Evolutionary conservation across 2,329 filamentous ascomycete genomes (phyloP), one percentile per base, ranked within the genome.

Genomic region (Cryphonectria radicalis): DNA sequence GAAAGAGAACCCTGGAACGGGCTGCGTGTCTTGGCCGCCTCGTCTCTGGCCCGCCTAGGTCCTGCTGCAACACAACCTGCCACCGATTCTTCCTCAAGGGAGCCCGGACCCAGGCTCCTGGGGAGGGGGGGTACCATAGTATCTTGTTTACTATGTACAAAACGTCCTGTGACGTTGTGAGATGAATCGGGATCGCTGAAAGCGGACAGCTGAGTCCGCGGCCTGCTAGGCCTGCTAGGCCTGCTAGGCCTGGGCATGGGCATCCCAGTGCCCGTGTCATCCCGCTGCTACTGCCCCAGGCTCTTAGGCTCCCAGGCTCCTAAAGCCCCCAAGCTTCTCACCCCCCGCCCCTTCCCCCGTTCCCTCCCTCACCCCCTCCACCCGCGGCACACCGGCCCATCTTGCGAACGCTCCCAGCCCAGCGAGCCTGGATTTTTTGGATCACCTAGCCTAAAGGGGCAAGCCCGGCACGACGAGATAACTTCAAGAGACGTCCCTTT

Each of bases 1-100:
- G 43, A 46, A 17, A 46, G 43, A 22, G 63, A 65, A 68, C 55
- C 65, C 55, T 65, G 65, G 65, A 25, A 32, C 64, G 19, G 68
- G 65, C 57, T 65, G 66, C 71, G 71, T 63, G 63, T 67, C 60
- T 72, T 53, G 57, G 50, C 67, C 37, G 68, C 67, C 67, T 35
- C 62, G 67, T 70, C 66, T 46, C 70, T 70, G 55, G 69, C 63
- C 40, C 19, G 43, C 14, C 63, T 17, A 67, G 46, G 60, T 46
- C 68, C 68, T 72, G 68, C 46, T 72, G 68, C 59, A 65, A 68
- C 64, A 63, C 42, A 25, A 65, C 68, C 65, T 72, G 68, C 59
- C 28, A 32, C 28, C 60, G 63, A 35, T 57, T 14, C 40, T 42
- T 28, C 43, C 22, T 13, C 32, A 62, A 32, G 22, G 25, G 63